Base-by-base conservation (phyloP, 2,329 filamentous ascomycete species). In the Monosporascus ibericus region DNA sequence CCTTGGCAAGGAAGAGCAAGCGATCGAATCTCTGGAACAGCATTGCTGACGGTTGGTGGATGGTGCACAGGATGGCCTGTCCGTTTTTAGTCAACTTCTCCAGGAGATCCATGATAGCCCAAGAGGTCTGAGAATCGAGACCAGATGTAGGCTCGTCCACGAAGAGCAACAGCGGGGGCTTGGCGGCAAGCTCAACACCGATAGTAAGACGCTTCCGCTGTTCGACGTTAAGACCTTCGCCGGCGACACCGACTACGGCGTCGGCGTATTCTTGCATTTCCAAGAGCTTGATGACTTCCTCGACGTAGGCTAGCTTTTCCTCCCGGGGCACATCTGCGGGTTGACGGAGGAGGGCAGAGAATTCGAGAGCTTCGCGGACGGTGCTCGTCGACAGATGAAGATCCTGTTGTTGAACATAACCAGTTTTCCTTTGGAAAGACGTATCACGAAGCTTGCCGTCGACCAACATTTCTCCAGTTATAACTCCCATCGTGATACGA, bases 41-140 rank as follows among this genome's bases (percentile, higher is more conserved):
- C 80, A 95, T 91, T 36, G 92, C 91, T 15, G 90, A 95, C n/a
- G 92, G 92, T 70, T 97, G 92, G 69, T 97, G 92, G 55, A 96
- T 96, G 0, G 92, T 96, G 74, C 91, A 96, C n/a, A 96, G 84
- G 70, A 96, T 90, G 49, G 92, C 92, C 68, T 95, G 90, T 17
- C 92, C 92, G 57, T 85, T 87, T 69, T 92, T 88, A 62, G 90
- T 90, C 36, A 96, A 78, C 71, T 95, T 96, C 70, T 95, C 87
- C 40, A 97, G 80, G 11, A 96, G 80, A 68, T 90, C 86, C 46
- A 91, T 79, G 66, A 96, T 96, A 58, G 90, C 88, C 90, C 90
- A 96, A 1, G 91, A 92, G 1, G 92, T 95, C 70, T 96, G 91
- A 65, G 85, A 90, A 70, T 96, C 92, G 20, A 96, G 83, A 75